These are phyloP conservation scores for Puccinia novopanici DNA, from an alignment of 1,284 basidiomycete genomes.

Conservation along the genomic window DNA sequence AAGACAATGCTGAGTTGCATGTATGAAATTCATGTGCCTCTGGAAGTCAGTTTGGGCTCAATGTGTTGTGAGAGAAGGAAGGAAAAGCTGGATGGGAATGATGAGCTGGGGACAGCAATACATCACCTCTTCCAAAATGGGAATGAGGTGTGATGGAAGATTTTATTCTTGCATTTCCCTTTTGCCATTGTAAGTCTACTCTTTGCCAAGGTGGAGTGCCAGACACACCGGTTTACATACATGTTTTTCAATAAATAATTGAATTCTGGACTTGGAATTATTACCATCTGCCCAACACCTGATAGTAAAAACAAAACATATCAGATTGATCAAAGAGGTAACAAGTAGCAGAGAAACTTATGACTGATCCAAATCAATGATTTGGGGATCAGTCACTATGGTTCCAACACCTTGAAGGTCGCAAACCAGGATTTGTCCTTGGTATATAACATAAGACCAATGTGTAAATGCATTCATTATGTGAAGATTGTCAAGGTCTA, in stretches of 20 bases:
- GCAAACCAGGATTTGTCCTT: neutral
- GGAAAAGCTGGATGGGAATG: neutral
- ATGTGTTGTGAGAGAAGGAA: neutral
- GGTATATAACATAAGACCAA: neutral
- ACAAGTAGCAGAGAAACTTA: neutral
- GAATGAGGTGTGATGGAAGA: neutral
- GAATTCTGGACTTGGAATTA: neutral
- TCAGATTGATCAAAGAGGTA: neutral
- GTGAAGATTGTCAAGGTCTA: neutral
- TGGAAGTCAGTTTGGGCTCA: neutral
- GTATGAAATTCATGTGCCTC: neutral
- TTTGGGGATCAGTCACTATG: neutral
- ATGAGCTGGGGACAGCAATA: neutral
- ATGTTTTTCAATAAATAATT: neutral
- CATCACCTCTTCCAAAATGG: neutral
- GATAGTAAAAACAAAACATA: neutral
- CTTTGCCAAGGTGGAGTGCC: neutral
- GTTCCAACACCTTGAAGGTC: neutral
- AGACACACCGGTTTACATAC: neutral
- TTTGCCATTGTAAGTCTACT: neutral
- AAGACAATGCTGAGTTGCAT: neutral
- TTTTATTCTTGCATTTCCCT: neutral
- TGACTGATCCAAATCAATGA: constrained; percentile 4
- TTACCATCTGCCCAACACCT: constrained; percentile 1
- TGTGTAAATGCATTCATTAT: neutral